Conservation (phyloP, 352 stramenopile genomes). For the Phytophthora crassamura region DNA sequence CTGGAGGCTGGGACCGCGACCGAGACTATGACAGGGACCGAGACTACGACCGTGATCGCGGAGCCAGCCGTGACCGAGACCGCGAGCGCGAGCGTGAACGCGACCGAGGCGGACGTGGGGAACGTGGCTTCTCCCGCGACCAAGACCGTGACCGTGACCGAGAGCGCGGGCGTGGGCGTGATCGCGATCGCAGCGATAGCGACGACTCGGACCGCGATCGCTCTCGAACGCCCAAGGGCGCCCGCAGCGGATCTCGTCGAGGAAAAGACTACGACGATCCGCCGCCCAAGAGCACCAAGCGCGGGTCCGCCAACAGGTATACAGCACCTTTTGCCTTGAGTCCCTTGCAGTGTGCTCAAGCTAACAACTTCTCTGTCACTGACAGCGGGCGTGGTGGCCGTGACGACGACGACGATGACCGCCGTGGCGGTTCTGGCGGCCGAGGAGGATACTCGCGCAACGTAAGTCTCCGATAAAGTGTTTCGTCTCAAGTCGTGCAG, state of each 20-base stretch:
- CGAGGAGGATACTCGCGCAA: slow-evolving; percentile 40
- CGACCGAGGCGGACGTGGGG: slow-evolving; percentile 45
- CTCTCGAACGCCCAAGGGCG: slow-evolving; percentile 34
- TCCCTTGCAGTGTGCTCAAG: neutral
- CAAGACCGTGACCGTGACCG: slow-evolving; percentile 42
- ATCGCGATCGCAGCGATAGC: slow-evolving; percentile 28
- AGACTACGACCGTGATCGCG: slow-evolving; percentile 39
- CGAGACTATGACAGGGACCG: slow-evolving; percentile 36
- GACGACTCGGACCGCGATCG: slow-evolving; percentile 43
- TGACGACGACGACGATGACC: slow-evolving; percentile 70
- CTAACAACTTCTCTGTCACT: slow-evolving; percentile 2
- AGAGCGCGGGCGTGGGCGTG: slow-evolving; percentile 30
- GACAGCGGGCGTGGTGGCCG: slow-evolving; percentile 38
- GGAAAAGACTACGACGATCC: slow-evolving; percentile 55
- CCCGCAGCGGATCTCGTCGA: slow-evolving; percentile 20
- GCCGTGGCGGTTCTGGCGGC: slow-evolving; percentile 27
- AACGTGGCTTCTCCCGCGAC: slow-evolving; percentile 42
- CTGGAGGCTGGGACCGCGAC: slow-evolving; percentile 44
- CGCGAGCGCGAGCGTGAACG: slow-evolving; percentile 35
- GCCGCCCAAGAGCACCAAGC: slow-evolving; percentile 41
- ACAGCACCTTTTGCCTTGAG: neutral
- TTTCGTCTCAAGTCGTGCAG: neutral
- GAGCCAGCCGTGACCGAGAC: slow-evolving; percentile 42
- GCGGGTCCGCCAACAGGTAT: slow-evolving; percentile 25
- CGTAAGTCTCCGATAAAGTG: slow-evolving; percentile 33